Conservation (phyloP, 1,139 yeast genomes). For the Candida albicans region DNA sequence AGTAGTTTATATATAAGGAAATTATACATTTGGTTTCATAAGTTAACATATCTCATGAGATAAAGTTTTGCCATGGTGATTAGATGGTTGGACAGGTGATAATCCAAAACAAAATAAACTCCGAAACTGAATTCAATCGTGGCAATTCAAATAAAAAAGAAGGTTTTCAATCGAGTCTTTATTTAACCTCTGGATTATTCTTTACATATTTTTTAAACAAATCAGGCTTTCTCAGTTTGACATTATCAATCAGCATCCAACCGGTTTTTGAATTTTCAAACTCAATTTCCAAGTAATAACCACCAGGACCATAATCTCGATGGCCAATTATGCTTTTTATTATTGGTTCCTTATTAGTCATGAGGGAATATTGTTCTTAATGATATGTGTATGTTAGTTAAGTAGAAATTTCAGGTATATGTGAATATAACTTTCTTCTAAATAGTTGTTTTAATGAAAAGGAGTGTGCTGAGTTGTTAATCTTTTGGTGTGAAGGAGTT, state of each 20-base stretch:
- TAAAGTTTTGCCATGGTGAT: no score
- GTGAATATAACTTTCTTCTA: no score
- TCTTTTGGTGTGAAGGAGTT: no score
- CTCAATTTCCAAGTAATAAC: constrained; percentile 6
- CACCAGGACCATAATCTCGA: constrained; percentile 6
- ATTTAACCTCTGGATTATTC: constrained; percentile 5
- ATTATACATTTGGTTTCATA: no score
- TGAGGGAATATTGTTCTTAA: background rate
- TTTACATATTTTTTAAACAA: constrained; percentile 3
- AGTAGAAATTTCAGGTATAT: no score
- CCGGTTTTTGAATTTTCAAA: constrained; percentile 5
- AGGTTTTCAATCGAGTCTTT: background rate
- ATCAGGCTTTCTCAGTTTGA: constrained; percentile 3
- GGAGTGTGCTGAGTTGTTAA: no score
- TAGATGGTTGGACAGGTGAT: no score
- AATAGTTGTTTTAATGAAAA: no score
- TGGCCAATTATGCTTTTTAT: constrained; percentile 3
- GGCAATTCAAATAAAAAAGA: background rate
- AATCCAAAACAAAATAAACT: background rate
- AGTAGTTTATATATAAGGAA: no score
- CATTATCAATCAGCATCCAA: constrained; percentile 5
- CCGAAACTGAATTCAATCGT: background rate
- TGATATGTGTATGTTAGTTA: background rate
- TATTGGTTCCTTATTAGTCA: constrained; percentile 2
- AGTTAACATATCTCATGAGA: no score